Percentiles rank a stretch among this genome's conserved stretches.
Evolutionary conservation across 1,284 basidiomycete species (phyloP).

Genomic region (Polyporus tsugae): DNA sequence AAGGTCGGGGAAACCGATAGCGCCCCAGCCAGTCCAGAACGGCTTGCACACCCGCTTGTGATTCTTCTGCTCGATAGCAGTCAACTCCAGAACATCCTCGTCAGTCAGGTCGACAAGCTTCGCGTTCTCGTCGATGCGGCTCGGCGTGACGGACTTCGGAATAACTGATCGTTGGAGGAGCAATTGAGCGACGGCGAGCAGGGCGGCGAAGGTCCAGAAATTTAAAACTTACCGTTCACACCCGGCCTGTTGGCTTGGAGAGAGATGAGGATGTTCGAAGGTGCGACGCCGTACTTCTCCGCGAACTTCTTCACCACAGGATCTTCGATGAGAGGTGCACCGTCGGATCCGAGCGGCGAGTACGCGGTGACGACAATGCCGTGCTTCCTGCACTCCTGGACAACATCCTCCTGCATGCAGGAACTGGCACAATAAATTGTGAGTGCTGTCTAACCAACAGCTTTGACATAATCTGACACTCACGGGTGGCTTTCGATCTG

Average conservation of each 20-base stretch:
- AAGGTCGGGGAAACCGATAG: constrained; percentile 70
- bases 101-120: constrained; percentile 63
- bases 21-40: constrained; percentile 68
- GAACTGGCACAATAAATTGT: constrained; percentile 48
- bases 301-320: constrained; percentile 63
- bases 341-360: constrained; percentile 81
- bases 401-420: constrained; percentile 69
- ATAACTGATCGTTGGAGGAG: constrained; percentile 50
- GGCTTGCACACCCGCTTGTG: constrained; percentile 72
- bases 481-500: constrained; percentile 84
- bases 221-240: constrained; percentile 56
- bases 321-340: constrained; percentile 73
- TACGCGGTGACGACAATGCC: constrained; percentile 79
- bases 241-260: constrained; percentile 70
- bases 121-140: constrained; percentile 66
- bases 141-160: constrained; percentile 68
- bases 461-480: constrained; percentile 34
- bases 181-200: constrained; percentile 12
- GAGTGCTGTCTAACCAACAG: background rate
- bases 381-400: constrained; percentile 65
- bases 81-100: constrained; percentile 64
- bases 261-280: constrained; percentile 69
- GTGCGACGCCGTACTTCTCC: constrained; percentile 57
- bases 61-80: constrained; percentile 61
- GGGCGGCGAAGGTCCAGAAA: background rate